A percentile compares a stretch with the other conserved stretches of the same genome.
Evolutionary conservation across 352 stramenopile species (phyloP).

Genomic region (Pythium diclinum): DNA sequence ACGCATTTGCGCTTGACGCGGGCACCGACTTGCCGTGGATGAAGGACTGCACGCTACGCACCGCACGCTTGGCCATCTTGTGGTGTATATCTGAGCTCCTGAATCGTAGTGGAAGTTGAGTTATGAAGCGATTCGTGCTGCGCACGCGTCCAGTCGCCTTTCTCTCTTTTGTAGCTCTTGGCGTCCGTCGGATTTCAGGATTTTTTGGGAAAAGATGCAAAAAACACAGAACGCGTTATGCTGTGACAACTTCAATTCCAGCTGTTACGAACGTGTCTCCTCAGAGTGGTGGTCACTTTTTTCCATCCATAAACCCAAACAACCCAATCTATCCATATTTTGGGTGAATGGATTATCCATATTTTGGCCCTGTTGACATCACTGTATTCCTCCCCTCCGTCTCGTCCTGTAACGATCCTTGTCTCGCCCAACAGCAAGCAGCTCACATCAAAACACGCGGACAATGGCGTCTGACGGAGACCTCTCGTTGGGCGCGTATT

Average conservation of each 20-base stretch:
- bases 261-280: background rate
- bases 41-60: conserved; percentile 58
- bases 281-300: conserved; percentile 2
- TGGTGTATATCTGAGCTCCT: background rate
- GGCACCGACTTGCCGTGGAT: conserved; percentile 64
- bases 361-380: background rate
- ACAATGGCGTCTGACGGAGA: conserved; percentile 15
- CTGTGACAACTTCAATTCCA: conserved; percentile 8
- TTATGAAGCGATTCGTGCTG: conserved; percentile 1
- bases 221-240: conserved; percentile 9
- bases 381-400: background rate
- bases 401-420: background rate
- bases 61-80: conserved; percentile 13
- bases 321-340: background rate
- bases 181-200: background rate
- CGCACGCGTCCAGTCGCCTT: background rate
- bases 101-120: background rate
- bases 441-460: background rate
- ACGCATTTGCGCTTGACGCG: conserved; percentile 11
- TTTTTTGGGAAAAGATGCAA: background rate
- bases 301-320: background rate
- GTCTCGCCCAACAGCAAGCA: background rate
- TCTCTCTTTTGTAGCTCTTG: background rate
- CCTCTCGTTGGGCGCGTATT: conserved; percentile 45
- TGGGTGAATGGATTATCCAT: conserved; percentile 3